Evolutionary conservation across 352 stramenopile species (phyloP).

Genomic region (Globisporangium orthogonon): DNA sequence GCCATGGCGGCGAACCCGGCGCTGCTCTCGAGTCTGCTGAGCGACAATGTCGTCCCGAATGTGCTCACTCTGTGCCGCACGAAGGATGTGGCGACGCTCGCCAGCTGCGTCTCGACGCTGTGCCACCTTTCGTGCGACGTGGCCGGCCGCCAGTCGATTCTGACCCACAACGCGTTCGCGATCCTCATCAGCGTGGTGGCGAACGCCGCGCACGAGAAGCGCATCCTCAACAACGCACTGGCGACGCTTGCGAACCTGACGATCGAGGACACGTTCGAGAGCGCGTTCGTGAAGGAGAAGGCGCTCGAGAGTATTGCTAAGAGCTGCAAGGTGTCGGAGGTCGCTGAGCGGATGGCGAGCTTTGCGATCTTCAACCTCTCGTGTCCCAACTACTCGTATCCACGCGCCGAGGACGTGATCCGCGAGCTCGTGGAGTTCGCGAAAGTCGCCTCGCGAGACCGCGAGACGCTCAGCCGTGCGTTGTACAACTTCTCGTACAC

Average conservation of each 20-base stretch:
- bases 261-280: constrained; percentile 65
- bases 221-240: constrained; percentile 14
- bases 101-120: constrained; percentile 48
- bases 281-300: constrained; percentile 67
- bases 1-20: constrained; percentile 55
- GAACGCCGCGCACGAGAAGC: constrained; percentile 4
- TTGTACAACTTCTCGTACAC: constrained; percentile 68
- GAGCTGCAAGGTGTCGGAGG: constrained; percentile 27
- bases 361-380: constrained; percentile 68
- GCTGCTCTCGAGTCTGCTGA: constrained; percentile 41
- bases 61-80: constrained; percentile 52
- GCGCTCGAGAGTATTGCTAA: constrained; percentile 53
- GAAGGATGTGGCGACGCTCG: constrained; percentile 46
- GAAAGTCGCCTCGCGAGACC: constrained; percentile 26
- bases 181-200: constrained; percentile 29
- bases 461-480: constrained; percentile 39
- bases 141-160: constrained; percentile 40
- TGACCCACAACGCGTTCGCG: constrained; percentile 42
- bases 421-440: constrained; percentile 48
- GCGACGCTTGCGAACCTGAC: constrained; percentile 61
- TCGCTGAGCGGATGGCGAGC: constrained; percentile 32
- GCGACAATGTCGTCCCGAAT: constrained; percentile 57
- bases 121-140: constrained; percentile 43
- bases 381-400: constrained; percentile 57
- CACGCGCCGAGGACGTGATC: constrained; percentile 59